phyloP scores from a whole-genome alignment of 345 rosid genomes.

The Salix caprea region DNA sequence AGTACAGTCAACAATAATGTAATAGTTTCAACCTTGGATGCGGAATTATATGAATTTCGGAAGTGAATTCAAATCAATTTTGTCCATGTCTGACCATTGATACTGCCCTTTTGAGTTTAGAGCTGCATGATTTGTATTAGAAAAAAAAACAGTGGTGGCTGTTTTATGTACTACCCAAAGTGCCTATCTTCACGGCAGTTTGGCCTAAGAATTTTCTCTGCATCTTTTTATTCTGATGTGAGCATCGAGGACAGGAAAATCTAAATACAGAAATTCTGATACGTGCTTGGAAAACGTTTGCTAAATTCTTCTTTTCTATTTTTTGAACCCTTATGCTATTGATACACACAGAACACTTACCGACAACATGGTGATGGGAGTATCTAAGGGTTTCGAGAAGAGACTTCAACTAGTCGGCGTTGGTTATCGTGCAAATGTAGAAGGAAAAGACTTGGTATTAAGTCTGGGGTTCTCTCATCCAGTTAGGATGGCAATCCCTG shows the following conservation, averaged over 20 bases:
- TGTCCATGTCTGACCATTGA: background rate
- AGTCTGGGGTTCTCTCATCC: slow-evolving; percentile 94
- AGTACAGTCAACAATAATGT: background rate
- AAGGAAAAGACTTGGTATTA: slow-evolving; percentile 74
- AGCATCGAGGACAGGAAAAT: background rate
- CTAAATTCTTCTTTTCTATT: too few species aligned
- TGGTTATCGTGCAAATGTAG: slow-evolving; percentile 78
- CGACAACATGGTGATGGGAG: slow-evolving; percentile 92
- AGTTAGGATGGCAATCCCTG: slow-evolving; percentile 79
- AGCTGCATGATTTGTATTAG: background rate
- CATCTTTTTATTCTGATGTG: background rate
- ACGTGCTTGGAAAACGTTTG: background rate
- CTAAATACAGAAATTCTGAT: background rate
- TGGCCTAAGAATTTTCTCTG: background rate
- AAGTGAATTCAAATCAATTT: background rate
- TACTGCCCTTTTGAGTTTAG: background rate
- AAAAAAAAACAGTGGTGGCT: background rate
- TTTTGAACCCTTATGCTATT: background rate
- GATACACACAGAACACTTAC: slow-evolving; percentile 65
- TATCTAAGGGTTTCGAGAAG: slow-evolving; percentile 95
- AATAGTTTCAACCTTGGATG: background rate
- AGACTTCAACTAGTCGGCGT: slow-evolving; percentile 81
- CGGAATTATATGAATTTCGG: background rate
- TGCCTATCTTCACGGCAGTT: background rate
- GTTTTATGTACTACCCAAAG: background rate